These are phyloP conservation scores for Phylloporus scabripes DNA, from an alignment of 768 basidiomycete genomes.

Conservation along the genomic window DNA sequence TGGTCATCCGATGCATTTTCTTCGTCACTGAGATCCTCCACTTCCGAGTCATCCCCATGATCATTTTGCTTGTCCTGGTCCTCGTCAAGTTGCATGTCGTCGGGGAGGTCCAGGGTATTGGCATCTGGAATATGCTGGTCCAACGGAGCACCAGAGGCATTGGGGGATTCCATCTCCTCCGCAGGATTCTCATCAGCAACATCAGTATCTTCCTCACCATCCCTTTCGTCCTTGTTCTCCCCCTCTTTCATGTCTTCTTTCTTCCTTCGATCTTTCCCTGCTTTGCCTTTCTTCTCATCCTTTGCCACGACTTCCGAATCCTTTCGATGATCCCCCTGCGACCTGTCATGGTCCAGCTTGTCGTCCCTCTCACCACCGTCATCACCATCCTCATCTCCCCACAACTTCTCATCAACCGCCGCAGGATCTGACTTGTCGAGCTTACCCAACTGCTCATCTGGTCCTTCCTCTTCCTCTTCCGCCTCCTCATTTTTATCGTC, in stretches of 20 bases:
- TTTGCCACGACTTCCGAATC: constrained; percentile 76
- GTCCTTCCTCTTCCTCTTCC: constrained; percentile 49
- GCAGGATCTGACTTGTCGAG: constrained; percentile 79
- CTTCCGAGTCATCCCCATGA: constrained; percentile 19
- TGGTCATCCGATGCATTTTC: constrained; percentile 21
- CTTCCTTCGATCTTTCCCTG: constrained; percentile 31
- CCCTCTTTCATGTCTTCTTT: constrained; percentile 27
- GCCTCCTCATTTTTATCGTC: constrained; percentile 42
- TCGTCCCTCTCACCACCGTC: constrained; percentile 45
- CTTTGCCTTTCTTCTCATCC: constrained; percentile 45
- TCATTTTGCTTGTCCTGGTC: constrained; percentile 26
- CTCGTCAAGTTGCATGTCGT: constrained; percentile 65
- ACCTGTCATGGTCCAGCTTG: constrained; percentile 57
- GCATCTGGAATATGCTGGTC: constrained; percentile 76
- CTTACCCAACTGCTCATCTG: constrained; percentile 80
- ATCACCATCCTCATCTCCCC: constrained; percentile 78
- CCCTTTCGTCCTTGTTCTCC: constrained; percentile 25
- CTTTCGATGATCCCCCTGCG: constrained; percentile 38
- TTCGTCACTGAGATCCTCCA: constrained; percentile 37
- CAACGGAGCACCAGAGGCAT: constrained; percentile 58
- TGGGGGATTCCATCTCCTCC: constrained; percentile 40
- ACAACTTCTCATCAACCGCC: constrained; percentile 92
- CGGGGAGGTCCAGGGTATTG: constrained; percentile 83
- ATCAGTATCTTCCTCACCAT: constrained; percentile 22
- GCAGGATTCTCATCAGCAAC: constrained; percentile 32